Conservation (phyloP, 2,329 filamentous ascomycete genomes). For the Cryphonectria radicalis region DNA sequence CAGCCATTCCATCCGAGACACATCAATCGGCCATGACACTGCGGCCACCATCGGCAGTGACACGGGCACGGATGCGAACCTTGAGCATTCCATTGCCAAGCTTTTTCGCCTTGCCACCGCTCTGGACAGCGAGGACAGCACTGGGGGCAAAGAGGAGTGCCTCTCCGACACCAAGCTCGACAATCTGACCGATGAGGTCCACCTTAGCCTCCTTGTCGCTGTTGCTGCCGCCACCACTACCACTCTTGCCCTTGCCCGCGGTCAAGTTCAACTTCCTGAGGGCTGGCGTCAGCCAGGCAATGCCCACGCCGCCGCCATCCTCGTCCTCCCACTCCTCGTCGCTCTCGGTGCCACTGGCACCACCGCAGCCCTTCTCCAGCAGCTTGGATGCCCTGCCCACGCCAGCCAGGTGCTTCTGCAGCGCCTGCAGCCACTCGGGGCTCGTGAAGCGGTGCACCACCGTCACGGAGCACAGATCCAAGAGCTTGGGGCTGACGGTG, state of each 20-base stretch:
- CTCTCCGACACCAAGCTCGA: constrained; percentile 48
- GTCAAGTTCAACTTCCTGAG: constrained; percentile 20
- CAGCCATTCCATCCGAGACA: background rate
- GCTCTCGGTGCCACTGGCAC: constrained; percentile 11
- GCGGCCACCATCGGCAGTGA: constrained; percentile 50
- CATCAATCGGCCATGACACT: constrained; percentile 48
- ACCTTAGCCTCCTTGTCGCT: constrained; percentile 31
- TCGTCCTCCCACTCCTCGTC: constrained; percentile 1
- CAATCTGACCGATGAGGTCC: constrained; percentile 48
- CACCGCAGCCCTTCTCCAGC: constrained; percentile 27
- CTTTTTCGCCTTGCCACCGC: constrained; percentile 31
- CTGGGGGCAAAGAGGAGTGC: constrained; percentile 53
- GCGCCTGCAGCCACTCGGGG: constrained; percentile 39
- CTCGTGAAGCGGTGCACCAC: constrained; percentile 71
- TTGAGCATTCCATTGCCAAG: constrained; percentile 46
- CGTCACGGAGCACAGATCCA: constrained; percentile 74
- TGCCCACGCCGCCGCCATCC: background rate
- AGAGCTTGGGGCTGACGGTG: constrained; percentile 67
- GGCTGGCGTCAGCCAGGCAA: constrained; percentile 5
- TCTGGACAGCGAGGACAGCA: constrained; percentile 41
- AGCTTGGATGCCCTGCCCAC: constrained; percentile 32
- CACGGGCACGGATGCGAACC: constrained; percentile 45
- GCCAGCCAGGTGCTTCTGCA: constrained; percentile 39
- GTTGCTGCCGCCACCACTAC: background rate
- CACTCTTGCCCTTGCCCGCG: constrained; percentile 20